phyloP scores from a whole-genome alignment of 2,329 filamentous ascomycete genomes.

The Fusarium continuum region DNA sequence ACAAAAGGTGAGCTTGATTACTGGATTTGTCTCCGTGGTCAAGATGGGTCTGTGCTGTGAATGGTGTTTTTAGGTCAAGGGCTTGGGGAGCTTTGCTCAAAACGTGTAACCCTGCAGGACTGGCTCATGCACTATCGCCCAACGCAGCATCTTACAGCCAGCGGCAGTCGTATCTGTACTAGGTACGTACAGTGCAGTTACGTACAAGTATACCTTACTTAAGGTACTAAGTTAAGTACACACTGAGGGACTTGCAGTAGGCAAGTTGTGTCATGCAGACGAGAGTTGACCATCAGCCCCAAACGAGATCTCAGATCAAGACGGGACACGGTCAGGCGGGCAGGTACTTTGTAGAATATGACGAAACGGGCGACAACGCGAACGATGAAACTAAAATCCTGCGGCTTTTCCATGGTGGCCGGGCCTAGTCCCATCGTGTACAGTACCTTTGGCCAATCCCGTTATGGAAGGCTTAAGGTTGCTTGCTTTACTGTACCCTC shows the following conservation, averaged over 20 bases:
- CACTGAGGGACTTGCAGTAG: background rate
- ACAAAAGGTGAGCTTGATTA: constrained; percentile 11
- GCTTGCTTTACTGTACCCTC: too few relatives aligned
- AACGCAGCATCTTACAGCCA: constrained; percentile 35
- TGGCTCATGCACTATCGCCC: constrained; percentile 33
- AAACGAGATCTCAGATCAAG: constrained; percentile 43
- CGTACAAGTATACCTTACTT: background rate
- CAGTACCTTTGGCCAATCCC: constrained; percentile 7
- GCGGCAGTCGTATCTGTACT: constrained; percentile 8
- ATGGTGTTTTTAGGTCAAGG: constrained; percentile 17
- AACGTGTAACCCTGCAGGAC: constrained; percentile 40
- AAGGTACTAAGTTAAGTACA: too few relatives aligned
- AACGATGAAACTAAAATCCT: constrained; percentile 29
- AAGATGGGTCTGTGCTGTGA: constrained; percentile 25
- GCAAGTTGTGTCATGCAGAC: constrained; percentile 28
- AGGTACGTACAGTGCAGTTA: background rate
- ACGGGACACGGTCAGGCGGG: constrained; percentile 9
- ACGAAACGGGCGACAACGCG: constrained; percentile 33
- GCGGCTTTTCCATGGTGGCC: constrained; percentile 13
- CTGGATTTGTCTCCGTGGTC: constrained; percentile 22
- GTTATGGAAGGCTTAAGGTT: background rate
- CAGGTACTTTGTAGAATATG: constrained; percentile 33
- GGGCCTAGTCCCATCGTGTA: constrained; percentile 14
- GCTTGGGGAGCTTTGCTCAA: constrained; percentile 36
- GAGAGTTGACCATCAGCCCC: constrained; percentile 36